Evolutionary conservation across 176 grass and related monocot genomes (phyloP).

Genomic region (Avena atlantica): DNA sequence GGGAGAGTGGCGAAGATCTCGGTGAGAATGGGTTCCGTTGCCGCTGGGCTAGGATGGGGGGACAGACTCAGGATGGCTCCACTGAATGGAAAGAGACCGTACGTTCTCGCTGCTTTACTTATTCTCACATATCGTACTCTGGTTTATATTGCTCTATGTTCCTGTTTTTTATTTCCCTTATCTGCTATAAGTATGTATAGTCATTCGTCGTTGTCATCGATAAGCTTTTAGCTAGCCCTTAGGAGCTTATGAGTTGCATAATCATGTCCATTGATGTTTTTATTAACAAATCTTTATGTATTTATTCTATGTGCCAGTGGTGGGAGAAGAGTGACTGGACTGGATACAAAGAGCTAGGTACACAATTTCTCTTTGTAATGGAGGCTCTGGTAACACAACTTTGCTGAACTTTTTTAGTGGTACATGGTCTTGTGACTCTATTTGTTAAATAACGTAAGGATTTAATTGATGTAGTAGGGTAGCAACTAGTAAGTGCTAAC

Average conservation of each 20-base stretch:
- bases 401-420: background rate
- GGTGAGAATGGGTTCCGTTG: slow-evolving; percentile 86
- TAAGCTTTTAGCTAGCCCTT: background rate
- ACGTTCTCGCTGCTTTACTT: slow-evolving; percentile 44
- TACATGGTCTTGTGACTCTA: background rate
- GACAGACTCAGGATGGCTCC: slow-evolving; percentile 73
- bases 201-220: background rate
- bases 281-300: slow-evolving; percentile 22
- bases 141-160: background rate
- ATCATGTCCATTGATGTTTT: background rate
- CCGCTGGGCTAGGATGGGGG: slow-evolving; percentile 95
- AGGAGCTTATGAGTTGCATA: background rate
- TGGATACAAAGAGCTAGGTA: slow-evolving; percentile 98
- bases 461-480: background rate
- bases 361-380: slow-evolving; percentile 39
- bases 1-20: slow-evolving; percentile 82
- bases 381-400: background rate
- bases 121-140: background rate
- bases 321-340: slow-evolving; percentile 99
- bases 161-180: background rate
- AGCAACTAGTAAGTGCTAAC: background rate
- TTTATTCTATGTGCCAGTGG: slow-evolving; percentile 78
- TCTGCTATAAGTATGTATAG: background rate
- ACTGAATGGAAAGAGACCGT: slow-evolving; percentile 93
- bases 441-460: slow-evolving; percentile 10